A percentile compares a stretch with the other conserved stretches of the same genome.
Evolutionary conservation across 140 eudicot species (phyloP).

Genomic region (Flaveria floridana): DNA sequence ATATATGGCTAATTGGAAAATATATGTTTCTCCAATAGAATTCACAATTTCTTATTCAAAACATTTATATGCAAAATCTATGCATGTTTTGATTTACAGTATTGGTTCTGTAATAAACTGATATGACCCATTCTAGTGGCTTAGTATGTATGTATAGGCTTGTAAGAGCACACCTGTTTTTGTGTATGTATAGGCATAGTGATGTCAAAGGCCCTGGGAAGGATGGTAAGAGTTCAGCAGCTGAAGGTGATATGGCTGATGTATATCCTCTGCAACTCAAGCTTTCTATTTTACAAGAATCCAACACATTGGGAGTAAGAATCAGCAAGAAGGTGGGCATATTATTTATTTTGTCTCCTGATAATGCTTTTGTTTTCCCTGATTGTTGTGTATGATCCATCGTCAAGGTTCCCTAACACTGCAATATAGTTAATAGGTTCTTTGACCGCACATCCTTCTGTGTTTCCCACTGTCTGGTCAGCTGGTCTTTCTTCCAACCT

Average conservation of each 20-base stretch:
- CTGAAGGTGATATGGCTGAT: slow-evolving; percentile 86
- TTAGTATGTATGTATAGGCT: slow-evolving; percentile 16
- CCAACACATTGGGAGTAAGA: slow-evolving; percentile 66
- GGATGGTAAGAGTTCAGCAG: slow-evolving; percentile 51
- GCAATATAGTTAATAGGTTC: background rate
- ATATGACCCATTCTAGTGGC: background rate
- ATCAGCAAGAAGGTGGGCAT: slow-evolving; percentile 78
- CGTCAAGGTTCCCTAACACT: background rate
- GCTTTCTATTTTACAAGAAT: slow-evolving; percentile 74
- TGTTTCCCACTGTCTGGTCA: slow-evolving; percentile 2
- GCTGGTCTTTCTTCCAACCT: background rate
- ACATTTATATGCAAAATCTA: background rate
- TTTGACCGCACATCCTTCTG: background rate
- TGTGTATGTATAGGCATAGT: slow-evolving; percentile 65
- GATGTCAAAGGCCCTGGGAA: slow-evolving; percentile 50
- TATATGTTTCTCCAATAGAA: background rate
- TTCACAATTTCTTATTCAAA: too few species aligned
- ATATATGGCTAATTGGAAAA: background rate
- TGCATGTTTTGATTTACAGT: slow-evolving; percentile 7
- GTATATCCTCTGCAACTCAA: slow-evolving; percentile 92
- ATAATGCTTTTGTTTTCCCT: background rate
- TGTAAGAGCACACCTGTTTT: slow-evolving; percentile 1
- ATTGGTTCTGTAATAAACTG: slow-evolving; percentile 16
- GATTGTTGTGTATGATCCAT: background rate
- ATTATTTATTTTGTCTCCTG: slow-evolving; percentile 19